Conservation (phyloP, 441 rosid genomes). For the Jatropha podagrica region DNA sequence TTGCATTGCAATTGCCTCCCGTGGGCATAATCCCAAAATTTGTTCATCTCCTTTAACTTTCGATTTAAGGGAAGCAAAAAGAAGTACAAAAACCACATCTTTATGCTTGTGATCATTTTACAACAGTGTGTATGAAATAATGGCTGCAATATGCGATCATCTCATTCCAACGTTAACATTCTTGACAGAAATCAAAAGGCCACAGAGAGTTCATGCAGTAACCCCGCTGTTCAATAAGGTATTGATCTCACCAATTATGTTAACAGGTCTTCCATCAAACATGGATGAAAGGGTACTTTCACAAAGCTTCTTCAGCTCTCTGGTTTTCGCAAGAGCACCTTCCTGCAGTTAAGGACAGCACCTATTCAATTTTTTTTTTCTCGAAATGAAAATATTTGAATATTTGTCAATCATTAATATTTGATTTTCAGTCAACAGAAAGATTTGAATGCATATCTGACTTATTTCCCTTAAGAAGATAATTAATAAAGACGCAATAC, state of each 20-base stretch:
- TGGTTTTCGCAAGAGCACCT: slow-evolving; percentile 74
- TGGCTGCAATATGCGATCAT: not conserved
- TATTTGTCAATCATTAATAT: not conserved
- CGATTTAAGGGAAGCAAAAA: not conserved
- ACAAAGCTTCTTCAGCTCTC: slow-evolving; percentile 84
- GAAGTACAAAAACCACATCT: not conserved
- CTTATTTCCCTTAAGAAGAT: not conserved
- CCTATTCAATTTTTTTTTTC: not conserved
- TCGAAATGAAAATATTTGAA: not conserved
- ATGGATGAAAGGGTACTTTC: slow-evolving; percentile 81
- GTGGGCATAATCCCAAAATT: not conserved
- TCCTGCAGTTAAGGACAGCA: slow-evolving; percentile 48
- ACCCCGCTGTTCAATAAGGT: slow-evolving; percentile 66
- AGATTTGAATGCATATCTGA: not conserved
- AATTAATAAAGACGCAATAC: not conserved
- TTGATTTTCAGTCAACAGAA: not conserved
- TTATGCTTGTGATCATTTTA: not conserved
- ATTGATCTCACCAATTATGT: slow-evolving; percentile 94
- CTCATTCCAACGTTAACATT: not conserved
- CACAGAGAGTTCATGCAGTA: slow-evolving; percentile 31
- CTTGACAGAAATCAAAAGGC: not conserved
- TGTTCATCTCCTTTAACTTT: not conserved
- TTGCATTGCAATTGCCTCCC: not conserved
- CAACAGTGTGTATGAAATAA: not conserved
- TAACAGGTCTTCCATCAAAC: slow-evolving; percentile 96